phyloP scores from a whole-genome alignment of 139 green algal species.

The Trebouxia sp. region DNA sequence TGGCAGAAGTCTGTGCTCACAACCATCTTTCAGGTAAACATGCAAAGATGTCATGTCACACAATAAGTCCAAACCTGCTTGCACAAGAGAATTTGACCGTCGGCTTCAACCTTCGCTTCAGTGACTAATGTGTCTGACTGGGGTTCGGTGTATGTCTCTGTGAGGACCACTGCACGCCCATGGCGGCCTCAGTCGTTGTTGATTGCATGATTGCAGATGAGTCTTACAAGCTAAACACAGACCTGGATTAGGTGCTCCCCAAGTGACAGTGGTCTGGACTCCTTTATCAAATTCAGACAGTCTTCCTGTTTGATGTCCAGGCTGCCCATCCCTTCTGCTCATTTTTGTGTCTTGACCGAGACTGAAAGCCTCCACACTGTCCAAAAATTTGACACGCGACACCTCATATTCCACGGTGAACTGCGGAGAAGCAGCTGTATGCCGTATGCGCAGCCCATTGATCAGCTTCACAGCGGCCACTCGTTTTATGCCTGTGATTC shows the following conservation, averaged over 20 bases:
- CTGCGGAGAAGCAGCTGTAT: neutral
- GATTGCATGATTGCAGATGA: neutral
- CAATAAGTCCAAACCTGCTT: neutral
- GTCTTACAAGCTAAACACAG: neutral
- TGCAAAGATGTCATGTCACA: neutral
- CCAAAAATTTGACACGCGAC: neutral
- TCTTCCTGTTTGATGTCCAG: neutral
- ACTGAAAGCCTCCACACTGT: neutral
- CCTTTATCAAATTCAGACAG: neutral
- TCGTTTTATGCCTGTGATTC: neutral
- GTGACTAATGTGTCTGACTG: neutral
- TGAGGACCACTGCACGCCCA: neutral
- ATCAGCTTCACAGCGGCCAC: neutral
- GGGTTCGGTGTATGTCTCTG: neutral
- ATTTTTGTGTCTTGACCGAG: neutral
- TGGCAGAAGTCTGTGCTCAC: neutral
- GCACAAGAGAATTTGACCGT: neutral
- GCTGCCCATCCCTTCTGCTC: neutral
- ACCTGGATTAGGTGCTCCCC: constrained; percentile 3
- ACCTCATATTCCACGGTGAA: neutral
- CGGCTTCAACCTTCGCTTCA: neutral
- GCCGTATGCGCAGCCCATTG: neutral
- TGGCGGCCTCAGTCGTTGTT: neutral
- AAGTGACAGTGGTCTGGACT: neutral
- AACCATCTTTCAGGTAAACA: neutral